Evolutionary conservation across 768 basidiomycete genomes (phyloP).

Genomic region (Artomyces pyxidatus): DNA sequence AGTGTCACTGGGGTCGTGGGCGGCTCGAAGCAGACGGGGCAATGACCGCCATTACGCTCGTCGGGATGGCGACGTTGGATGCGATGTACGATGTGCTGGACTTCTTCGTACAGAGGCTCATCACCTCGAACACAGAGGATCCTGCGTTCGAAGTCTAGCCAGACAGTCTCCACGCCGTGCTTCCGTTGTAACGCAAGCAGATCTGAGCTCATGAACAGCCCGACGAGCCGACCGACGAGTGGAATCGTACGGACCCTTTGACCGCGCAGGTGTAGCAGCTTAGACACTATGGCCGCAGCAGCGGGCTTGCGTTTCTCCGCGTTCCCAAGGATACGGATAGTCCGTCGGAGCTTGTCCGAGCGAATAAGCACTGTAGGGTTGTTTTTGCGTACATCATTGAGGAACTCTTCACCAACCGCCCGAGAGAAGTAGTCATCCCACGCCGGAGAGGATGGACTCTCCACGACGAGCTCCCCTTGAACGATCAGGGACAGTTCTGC

Average conservation of each 20-base stretch:
- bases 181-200: slow-evolving; percentile 37
- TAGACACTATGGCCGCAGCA: slow-evolving; percentile 37
- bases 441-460: slow-evolving; percentile 37
- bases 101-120: slow-evolving; percentile 34
- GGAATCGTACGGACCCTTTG: slow-evolving; percentile 36
- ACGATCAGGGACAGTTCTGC: slow-evolving; percentile 51
- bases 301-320: slow-evolving; percentile 32
- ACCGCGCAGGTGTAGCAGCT: slow-evolving; percentile 35
- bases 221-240: slow-evolving; percentile 38
- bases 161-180: slow-evolving; percentile 51
- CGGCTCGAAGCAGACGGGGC: slow-evolving; percentile 66
- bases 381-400: slow-evolving; percentile 34
- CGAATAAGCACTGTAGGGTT: slow-evolving; percentile 37
- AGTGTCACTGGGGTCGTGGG: slow-evolving; percentile 44
- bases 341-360: slow-evolving; percentile 32
- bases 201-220: slow-evolving; percentile 38
- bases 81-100: slow-evolving; percentile 31
- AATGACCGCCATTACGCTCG: slow-evolving; percentile 24
- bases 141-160: slow-evolving; percentile 35
- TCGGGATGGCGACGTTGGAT: slow-evolving; percentile 22
- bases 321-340: slow-evolving; percentile 48
- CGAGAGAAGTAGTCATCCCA: slow-evolving; percentile 62
- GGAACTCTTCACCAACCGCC: slow-evolving; percentile 33
- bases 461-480: slow-evolving; percentile 48
- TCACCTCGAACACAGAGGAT: slow-evolving; percentile 50